phyloP scores from a whole-genome alignment of 2,329 filamentous ascomycete genomes.

The Penicillium sp. region DNA sequence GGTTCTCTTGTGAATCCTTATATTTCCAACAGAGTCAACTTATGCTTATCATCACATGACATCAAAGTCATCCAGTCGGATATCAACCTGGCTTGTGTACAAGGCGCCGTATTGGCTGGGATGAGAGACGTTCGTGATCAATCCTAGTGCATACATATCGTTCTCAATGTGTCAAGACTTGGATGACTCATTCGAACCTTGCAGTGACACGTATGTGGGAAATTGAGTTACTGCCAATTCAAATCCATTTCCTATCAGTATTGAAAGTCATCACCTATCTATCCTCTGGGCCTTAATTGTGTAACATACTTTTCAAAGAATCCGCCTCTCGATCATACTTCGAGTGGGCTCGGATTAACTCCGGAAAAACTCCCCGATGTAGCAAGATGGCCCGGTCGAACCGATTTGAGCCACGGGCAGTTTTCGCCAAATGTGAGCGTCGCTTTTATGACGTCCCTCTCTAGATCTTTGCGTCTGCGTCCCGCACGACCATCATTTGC shows the following conservation, averaged over 20 bases:
- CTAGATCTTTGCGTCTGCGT: slow-evolving; percentile 22
- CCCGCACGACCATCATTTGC: slow-evolving; percentile 32
- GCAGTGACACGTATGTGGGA: too few species aligned
- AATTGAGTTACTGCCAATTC: too few species aligned
- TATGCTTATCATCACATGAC: background rate
- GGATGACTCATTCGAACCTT: too few species aligned
- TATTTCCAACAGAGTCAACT: background rate
- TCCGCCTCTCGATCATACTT: background rate
- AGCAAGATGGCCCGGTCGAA: slow-evolving; percentile 16
- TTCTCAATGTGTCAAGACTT: too few species aligned
- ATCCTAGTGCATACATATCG: background rate
- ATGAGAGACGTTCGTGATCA: background rate
- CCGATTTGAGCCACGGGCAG: slow-evolving; percentile 12
- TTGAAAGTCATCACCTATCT: background rate
- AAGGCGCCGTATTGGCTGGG: background rate
- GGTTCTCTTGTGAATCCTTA: background rate
- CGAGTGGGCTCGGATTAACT: slow-evolving; percentile 16
- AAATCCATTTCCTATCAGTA: too few species aligned
- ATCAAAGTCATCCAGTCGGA: background rate
- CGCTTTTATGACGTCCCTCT: slow-evolving; percentile 33
- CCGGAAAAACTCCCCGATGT: slow-evolving; percentile 16
- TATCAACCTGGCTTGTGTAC: background rate
- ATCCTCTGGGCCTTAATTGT: background rate
- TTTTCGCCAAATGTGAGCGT: slow-evolving; percentile 14
- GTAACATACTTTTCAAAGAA: background rate